Conservation (phyloP, 305 asterid species). For the Ajuga reptans region DNA sequence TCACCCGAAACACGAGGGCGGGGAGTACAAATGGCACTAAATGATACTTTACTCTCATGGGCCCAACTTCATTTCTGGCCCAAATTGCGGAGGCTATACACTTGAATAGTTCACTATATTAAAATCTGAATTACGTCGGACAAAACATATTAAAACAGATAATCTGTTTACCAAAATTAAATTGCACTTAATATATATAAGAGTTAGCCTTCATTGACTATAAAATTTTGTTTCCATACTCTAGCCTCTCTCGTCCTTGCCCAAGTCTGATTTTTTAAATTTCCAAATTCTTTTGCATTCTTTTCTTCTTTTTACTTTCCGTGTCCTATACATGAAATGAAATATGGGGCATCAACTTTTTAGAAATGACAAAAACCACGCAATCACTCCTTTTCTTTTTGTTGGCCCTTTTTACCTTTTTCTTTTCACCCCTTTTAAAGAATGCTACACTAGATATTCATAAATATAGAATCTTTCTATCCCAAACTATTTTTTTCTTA, state of each 20-base stretch:
- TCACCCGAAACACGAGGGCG: no score
- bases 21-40: no score
- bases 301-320: neutral
- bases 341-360: slow-evolving; percentile 2
- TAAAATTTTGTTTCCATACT: no score
- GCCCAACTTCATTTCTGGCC: neutral
- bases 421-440: slow-evolving; percentile 23
- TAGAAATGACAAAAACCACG: slow-evolving; percentile 17
- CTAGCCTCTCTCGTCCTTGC: no score
- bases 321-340: neutral
- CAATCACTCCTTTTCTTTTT: slow-evolving; percentile 21
- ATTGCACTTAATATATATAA: no score
- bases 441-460: slow-evolving; percentile 1
- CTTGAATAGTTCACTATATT: no score
- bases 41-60: neutral
- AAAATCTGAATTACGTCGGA: no score
- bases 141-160: no score
- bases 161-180: no score
- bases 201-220: no score
- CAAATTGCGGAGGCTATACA: neutral
- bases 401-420: slow-evolving; percentile 5
- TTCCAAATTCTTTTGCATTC: neutral
- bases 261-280: no score
- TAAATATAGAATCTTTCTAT: neutral
- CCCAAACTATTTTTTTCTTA: neutral